Evolutionary conservation across 1,284 basidiomycete genomes (phyloP).

Genomic region (Cryptococcus jaspeensis): DNA sequence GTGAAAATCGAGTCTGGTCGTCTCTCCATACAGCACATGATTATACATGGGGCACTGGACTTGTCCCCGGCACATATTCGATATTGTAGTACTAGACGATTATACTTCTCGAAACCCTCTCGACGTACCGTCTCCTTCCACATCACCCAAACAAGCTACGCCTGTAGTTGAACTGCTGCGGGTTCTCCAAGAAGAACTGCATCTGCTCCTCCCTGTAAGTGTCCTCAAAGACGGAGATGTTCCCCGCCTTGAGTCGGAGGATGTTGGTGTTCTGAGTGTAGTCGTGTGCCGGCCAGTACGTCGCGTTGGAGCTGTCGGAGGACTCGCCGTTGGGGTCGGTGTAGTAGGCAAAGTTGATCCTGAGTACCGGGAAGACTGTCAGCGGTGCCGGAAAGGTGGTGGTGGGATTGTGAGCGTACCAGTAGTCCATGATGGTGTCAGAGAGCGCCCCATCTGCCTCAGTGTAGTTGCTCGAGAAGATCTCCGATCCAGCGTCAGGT

Average conservation of each 20-base stretch:
- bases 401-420: slow-evolving; percentile 23
- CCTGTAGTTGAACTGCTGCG: slow-evolving; percentile 26
- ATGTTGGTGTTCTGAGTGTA: slow-evolving; percentile 24
- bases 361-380: slow-evolving; percentile 4
- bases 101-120: no score
- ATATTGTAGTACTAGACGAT: no score
- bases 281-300: slow-evolving; percentile 38
- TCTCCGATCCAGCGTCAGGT: background rate
- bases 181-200: slow-evolving; percentile 31
- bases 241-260: slow-evolving; percentile 26
- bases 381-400: background rate
- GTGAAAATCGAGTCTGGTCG: no score
- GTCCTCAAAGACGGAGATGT: slow-evolving; percentile 39
- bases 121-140: background rate
- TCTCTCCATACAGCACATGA: no score
- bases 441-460: slow-evolving; percentile 23
- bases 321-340: slow-evolving; percentile 37
- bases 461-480: slow-evolving; percentile 22
- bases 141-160: background rate
- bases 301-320: slow-evolving; percentile 5
- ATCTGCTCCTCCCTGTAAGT: slow-evolving; percentile 38
- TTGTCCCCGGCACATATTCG: no score
- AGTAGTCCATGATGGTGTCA: slow-evolving; percentile 36
- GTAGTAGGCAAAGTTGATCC: slow-evolving; percentile 48
- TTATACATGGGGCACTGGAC: no score